Conservation (phyloP, 2,329 filamentous ascomycete genomes). For the Tolypocladium tundrense region DNA sequence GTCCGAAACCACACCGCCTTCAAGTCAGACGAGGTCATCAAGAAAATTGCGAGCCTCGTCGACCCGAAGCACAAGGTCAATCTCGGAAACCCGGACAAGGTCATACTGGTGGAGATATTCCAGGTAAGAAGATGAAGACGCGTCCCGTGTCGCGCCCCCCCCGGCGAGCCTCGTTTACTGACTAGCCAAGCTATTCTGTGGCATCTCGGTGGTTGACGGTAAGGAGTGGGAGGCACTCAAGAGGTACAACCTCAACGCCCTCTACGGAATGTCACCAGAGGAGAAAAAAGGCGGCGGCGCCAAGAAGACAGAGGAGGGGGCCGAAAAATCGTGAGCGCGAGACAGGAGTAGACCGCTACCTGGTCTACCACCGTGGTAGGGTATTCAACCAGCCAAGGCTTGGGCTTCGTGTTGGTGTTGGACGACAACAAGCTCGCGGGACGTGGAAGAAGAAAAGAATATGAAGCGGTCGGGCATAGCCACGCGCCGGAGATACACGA, state of each 20-base stretch:
- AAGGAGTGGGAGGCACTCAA: constrained; percentile 63
- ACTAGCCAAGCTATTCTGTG: constrained; percentile 54
- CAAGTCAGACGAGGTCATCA: constrained; percentile 59
- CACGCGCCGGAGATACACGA: neutral
- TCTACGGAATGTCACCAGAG: constrained; percentile 37
- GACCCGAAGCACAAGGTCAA: constrained; percentile 64
- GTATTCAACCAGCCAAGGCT: neutral
- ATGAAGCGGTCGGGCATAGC: neutral
- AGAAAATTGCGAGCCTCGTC: constrained; percentile 56
- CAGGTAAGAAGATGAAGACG: constrained; percentile 41
- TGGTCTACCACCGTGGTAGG: neutral
- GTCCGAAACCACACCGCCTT: constrained; percentile 63
- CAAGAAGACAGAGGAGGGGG: neutral
- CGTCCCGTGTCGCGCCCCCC: too few relatives aligned
- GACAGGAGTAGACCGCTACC: neutral
- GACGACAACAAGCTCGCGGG: neutral
- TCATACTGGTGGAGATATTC: constrained; percentile 72
- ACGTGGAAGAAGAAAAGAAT: neutral
- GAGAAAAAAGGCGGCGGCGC: constrained; percentile 1
- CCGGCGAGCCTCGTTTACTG: neutral
- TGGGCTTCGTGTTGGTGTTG: neutral
- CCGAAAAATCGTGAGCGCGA: neutral
- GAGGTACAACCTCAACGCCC: constrained; percentile 67
- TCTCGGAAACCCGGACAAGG: constrained; percentile 65
- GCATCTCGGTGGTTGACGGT: constrained; percentile 67